A percentile compares a stretch with the other conserved stretches of the same genome.
phyloP scores from a whole-genome alignment of 1,284 basidiomycete species.

The Inonotus hispidus region DNA sequence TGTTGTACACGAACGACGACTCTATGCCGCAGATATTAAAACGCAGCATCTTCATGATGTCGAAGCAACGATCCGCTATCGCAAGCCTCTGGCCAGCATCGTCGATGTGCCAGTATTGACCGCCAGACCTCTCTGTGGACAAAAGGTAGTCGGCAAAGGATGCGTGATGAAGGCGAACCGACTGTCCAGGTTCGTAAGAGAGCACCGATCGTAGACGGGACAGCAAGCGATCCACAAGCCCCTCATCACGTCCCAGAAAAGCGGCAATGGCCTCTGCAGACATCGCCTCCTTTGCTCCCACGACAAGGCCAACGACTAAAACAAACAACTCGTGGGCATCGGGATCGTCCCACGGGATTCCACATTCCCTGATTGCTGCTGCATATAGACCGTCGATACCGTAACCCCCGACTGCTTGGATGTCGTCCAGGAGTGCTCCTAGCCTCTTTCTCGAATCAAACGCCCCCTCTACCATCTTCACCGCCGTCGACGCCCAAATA shows the following conservation, averaged over 20 bases:
- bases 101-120: not conserved
- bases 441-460: not conserved
- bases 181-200: not conserved
- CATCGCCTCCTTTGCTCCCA: not conserved
- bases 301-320: not conserved
- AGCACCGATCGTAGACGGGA: not conserved
- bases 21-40: not conserved
- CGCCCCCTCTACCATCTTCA: not conserved
- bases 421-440: not conserved
- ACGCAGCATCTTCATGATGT: not conserved
- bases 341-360: not conserved
- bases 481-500: slow-evolving; percentile 6
- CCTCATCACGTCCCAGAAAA: not conserved
- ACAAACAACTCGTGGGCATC: not conserved
- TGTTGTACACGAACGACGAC: not conserved
- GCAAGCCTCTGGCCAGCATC: not conserved
- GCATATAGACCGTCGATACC: slow-evolving; percentile 4
- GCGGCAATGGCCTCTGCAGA: not conserved
- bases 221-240: too few species aligned
- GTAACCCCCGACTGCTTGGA: not conserved
- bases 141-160: not conserved
- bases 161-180: not conserved
- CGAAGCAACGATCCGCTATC: not conserved
- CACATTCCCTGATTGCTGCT: not conserved
- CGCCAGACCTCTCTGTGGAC: not conserved